Conservation (phyloP, 2,329 filamentous ascomycete genomes). For the Exophiala mesophila region DNA sequence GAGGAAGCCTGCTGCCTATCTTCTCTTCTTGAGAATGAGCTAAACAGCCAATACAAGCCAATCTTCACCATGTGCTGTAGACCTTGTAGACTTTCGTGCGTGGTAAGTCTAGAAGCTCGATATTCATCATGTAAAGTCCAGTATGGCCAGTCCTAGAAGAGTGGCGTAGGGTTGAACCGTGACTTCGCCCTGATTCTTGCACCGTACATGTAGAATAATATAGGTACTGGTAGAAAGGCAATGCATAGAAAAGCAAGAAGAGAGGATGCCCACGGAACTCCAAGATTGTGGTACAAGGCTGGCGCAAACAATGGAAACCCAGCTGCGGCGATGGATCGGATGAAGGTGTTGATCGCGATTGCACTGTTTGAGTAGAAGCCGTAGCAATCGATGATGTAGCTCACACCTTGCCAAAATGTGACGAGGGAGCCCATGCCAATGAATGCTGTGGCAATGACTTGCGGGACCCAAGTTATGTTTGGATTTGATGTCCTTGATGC, state of each 20-base stretch:
- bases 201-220: conserved; percentile 47
- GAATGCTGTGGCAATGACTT: conserved; percentile 39
- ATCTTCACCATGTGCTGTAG: no score
- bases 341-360: conserved; percentile 36
- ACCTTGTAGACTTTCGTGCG: no score
- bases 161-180: conserved; percentile 31
- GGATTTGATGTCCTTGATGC: conserved; percentile 32
- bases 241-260: conserved; percentile 36
- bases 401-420: conserved; percentile 41
- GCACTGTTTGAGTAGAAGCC: conserved; percentile 38
- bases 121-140: no score
- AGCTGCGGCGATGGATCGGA: conserved; percentile 34
- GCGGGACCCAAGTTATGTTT: conserved; percentile 41
- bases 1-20: no score
- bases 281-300: conserved; percentile 36
- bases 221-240: conserved; percentile 43
- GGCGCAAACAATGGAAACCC: conserved; percentile 30
- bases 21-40: no score
- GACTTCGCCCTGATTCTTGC: conserved; percentile 41
- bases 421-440: conserved; percentile 42
- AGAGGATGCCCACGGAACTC: conserved; percentile 38
- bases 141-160: not conserved
- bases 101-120: no score
- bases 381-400: conserved; percentile 42
- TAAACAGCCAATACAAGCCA: no score